Evolutionary conservation across 2,329 filamentous ascomycete genomes (phyloP), one percentile per base, ranked within the genome.

Genomic region (Paraphaeosphaeria minitans): DNA sequence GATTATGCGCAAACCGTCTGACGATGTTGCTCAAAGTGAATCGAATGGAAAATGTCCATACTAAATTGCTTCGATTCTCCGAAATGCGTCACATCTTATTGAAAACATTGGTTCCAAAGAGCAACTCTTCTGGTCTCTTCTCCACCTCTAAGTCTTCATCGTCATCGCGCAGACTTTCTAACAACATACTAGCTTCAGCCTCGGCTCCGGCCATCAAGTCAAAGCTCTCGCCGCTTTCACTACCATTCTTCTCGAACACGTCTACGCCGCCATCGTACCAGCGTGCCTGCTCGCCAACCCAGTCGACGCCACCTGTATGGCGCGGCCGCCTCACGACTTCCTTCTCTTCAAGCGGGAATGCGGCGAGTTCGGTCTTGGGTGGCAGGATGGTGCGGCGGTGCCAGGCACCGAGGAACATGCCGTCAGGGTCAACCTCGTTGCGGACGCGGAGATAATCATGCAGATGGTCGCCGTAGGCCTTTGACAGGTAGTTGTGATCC

Each of bases 391-490:
- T 75, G 53, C 89, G 84, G 29, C 90, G 83, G 77, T 97, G 92
- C 94, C 94, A 99, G 50, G 93, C 88, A 2, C 94, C 94, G 14
- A 94, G 83, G 77, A 97, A 97, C 85, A 96, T 89, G 57, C 92
- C 92, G 60, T 93, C 87, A 0, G 90, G 89, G 71, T 97, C 92
- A 35, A 86, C 87, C 53, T 87, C 82, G 59, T 89, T 83, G 54
- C 93, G 84, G 7, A 96, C 83, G 29, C 82, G 79, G 42, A 89
- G 81, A 84, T 89, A 97, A 48, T 85, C 78, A 19, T 82, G 78
- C 58, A 96, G 80, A 49, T 88, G 80, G n/a, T 82, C 75, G 42
- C 89, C 89, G 73, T 95, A 96, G 75, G 91, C 86, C 1, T 76
- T 74, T 58, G 85, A 83, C 45, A 96, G 83, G 31, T 91, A 86